These are phyloP conservation scores for Taxillus chinensis DNA, from an alignment of 164 flowering plant genomes.

Conservation along the genomic window DNA sequence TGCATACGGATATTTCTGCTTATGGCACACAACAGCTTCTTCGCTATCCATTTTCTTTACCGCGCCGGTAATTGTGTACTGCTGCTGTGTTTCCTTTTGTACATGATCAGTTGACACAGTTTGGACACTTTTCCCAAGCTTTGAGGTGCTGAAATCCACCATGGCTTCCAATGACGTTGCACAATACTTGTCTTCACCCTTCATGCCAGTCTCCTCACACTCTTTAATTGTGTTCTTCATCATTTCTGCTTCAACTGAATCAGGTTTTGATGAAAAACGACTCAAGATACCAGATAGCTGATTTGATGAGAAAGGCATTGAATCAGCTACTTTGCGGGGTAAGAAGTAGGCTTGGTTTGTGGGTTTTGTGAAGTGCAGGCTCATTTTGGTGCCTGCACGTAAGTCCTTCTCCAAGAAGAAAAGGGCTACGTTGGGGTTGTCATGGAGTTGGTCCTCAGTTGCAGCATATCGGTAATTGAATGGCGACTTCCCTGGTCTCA, in stretches of 20 bases:
- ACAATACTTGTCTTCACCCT: constrained; percentile 39
- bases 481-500: constrained; percentile 15
- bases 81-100: constrained; percentile 20
- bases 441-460: constrained; percentile 26
- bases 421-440: constrained; percentile 25
- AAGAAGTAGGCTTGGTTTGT: constrained; percentile 21
- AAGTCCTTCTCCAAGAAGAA: constrained; percentile 42
- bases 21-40: constrained; percentile 35
- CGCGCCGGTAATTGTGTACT: constrained; percentile 16
- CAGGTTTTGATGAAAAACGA: constrained; percentile 23
- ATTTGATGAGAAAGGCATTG: constrained; percentile 29
- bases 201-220: constrained; percentile 24
- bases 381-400: constrained; percentile 19
- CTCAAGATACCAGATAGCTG: constrained; percentile 20
- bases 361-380: constrained; percentile 20
- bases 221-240: constrained; percentile 29
- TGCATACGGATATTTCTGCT: constrained; percentile 30
- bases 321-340: constrained; percentile 24
- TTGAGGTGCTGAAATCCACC: constrained; percentile 34
- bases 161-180: constrained; percentile 43
- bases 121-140: constrained; percentile 25
- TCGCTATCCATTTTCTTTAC: constrained; percentile 17
- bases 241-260: constrained; percentile 25
- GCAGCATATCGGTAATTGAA: constrained; percentile 29
- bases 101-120: constrained; percentile 35